Base-by-base conservation (phyloP, 805 yeast species). In the Saturnispora hagleri region DNA sequence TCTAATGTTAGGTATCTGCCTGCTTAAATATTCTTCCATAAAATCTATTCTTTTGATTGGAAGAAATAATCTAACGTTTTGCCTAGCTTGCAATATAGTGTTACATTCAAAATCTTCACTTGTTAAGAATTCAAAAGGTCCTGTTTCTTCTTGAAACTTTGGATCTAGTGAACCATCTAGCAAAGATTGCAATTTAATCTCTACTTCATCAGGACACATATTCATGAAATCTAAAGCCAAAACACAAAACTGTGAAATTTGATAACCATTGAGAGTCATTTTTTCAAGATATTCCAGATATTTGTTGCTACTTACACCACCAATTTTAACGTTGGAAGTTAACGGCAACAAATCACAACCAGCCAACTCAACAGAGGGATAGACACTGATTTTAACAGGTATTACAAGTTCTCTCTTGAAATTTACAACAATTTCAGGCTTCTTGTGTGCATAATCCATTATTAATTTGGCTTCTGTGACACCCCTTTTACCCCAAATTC, bases 201-300 rank as follows among this genome's bases (percentile, higher is more conserved):
- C 58, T 7, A 53, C 47, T 28, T 76, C 75, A 47, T 82, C 83
- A 6, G 77, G 73, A 93, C 96, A 90, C 2, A 86, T 74, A 63
- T 93, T 91, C 57, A 89, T 76, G 52, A 93, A 67, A 63, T 93
- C 98, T 13, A 91, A 60, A 1, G 88, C 73, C 50, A 86, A 68
- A 46, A 85, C 67, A 55, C 84, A 82, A 63, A 75, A 87, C 47
- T 80, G 81, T 3, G 77, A 68, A 48, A 74, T 63, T 7, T 66
- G 68, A 20, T 69, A 63, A 6, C 66, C 66, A 35, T 64, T 53
- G 6, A 48, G 51, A 7, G 64, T 57, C 56, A 74, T 60, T 41
- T 61, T 59, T 13, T 59, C 51, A 38, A 72, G 55, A 36, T 72
- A 70, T 20, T 52, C 51, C 69, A 69, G 64, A 31, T 66, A 63